Base-by-base conservation (phyloP, 2,329 filamentous ascomycete species). In the Colletotrichum simmondsii region DNA sequence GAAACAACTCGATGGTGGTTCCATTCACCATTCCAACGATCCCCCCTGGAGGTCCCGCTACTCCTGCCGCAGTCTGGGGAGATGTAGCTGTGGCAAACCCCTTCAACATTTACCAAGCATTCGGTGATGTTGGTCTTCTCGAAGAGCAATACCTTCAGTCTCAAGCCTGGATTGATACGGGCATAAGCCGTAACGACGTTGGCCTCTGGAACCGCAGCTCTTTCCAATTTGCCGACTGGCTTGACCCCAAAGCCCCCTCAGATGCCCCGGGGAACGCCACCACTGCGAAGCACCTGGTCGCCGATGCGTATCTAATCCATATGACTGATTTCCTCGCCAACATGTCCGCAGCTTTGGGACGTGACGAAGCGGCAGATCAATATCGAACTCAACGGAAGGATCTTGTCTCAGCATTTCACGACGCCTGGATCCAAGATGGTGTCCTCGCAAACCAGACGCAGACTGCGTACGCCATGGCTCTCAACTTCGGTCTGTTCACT, bases 221-320 rank as follows among this genome's bases (percentile, higher is more conserved):
- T 11, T 79, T 79, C 57, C 85, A 87, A 70, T 82, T 81, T 46
- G 81, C 85, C 35, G 87, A 88, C 73, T 88, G 86, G 86, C 81
- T 88, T 2, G 86, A 87, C 66, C 87, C 87, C 0, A 80, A 80
- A 4, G 81, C 86, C 0, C 85, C 86, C 0, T 79, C 82, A 0
- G 79, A 84, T 0, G 75, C 82, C 10, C 81, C 86, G 0, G 82
- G 79, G 3, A 77, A 77, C 19, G 84, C 83, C 0, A 82, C 80
- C 0, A 87, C 86, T 0, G 79, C 83, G 49, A 77, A 80, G 0
- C 78, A 79, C 3, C 80, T 86, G 2, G 85, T 87, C 1, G 84
- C 86, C 0, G 85, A 88, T 66, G 85, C 85, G 2, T 88, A 86
- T 70, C 79, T 88, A 1, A 81, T 86, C 1, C 81, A 83, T 57